These are phyloP conservation scores for Leavenworthia alabamica DNA, from an alignment of 345 rosid species.

Conservation along the genomic window DNA sequence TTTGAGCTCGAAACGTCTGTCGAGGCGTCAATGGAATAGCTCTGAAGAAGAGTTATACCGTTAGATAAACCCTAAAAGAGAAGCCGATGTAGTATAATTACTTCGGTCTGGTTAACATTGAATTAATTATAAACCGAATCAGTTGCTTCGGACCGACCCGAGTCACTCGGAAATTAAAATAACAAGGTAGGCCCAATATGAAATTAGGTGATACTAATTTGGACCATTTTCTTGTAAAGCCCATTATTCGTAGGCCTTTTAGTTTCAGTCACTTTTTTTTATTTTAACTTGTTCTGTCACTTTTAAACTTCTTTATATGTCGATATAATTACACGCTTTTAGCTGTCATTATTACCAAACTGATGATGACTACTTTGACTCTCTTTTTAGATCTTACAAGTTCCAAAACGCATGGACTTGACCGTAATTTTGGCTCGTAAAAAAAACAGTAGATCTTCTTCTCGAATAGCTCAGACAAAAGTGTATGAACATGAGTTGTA, in stretches of 20 bases:
- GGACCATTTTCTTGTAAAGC: not conserved
- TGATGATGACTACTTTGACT: constrained; percentile 8
- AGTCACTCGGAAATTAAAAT: not conserved
- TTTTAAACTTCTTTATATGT: not conserved
- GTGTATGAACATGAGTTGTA: not conserved
- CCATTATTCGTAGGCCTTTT: not conserved
- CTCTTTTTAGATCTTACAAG: not conserved
- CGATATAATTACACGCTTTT: constrained; percentile 26
- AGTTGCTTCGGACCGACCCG: not conserved
- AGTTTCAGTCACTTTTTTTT: no score
- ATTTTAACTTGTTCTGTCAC: no score
- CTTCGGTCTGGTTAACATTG: not conserved
- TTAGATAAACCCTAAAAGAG: constrained; percentile 25
- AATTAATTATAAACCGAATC: not conserved
- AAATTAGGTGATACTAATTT: not conserved
- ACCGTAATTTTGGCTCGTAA: constrained; percentile 2
- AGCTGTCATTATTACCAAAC: constrained; percentile 21
- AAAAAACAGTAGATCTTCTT: not conserved
- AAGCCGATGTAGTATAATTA: not conserved
- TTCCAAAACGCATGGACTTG: not conserved
- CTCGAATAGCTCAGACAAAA: constrained; percentile 7
- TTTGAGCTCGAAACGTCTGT: not conserved
- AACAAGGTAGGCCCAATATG: no score
- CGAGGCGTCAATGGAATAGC: constrained; percentile 9
- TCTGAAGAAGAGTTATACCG: not conserved